Evolutionary conservation across 2,329 filamentous ascomycete species (phyloP).

Genomic region (Bipolaris sorokiniana): DNA sequence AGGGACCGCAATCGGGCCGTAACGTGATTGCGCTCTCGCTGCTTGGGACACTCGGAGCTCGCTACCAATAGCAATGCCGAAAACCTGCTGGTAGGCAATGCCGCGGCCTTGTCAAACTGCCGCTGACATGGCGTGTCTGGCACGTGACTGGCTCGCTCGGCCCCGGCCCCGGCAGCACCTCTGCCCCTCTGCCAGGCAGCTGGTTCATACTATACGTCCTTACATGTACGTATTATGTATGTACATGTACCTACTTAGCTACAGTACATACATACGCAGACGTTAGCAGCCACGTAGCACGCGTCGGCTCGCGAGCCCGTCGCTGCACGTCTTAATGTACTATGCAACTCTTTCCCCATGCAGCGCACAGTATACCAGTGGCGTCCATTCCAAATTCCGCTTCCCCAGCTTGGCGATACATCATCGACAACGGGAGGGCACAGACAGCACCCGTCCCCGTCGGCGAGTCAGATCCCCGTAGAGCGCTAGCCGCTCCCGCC

Average conservation of each 20-base stretch:
- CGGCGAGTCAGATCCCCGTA: slow-evolving; percentile 7
- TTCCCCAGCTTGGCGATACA: slow-evolving; percentile 25
- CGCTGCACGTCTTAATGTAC: slow-evolving; percentile 9
- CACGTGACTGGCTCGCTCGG: not conserved
- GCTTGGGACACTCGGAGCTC: slow-evolving; percentile 8
- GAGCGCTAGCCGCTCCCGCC: slow-evolving; percentile 10
- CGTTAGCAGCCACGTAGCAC: slow-evolving; percentile 21
- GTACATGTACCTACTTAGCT: too few species aligned
- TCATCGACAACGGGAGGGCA: slow-evolving; percentile 20
- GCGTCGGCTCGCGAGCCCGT: not conserved
- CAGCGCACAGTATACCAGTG: not conserved
- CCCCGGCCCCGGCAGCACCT: too few species aligned
- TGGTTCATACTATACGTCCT: too few species aligned
- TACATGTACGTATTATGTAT: too few species aligned
- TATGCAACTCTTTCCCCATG: slow-evolving; percentile 16
- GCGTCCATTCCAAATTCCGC: slow-evolving; percentile 12
- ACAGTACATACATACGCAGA: too few species aligned
- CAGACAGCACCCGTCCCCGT: slow-evolving; percentile 16
- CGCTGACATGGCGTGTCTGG: not conserved
- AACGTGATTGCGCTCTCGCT: slow-evolving; percentile 6
- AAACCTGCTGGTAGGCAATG: not conserved
- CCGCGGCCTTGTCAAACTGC: slow-evolving; percentile 9
- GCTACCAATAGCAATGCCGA: slow-evolving; percentile 9
- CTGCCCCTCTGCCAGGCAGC: too few species aligned
- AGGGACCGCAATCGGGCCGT: slow-evolving; percentile 12